Evolutionary conservation across 495 filamentous ascomycete species (phyloP).

Genomic region (Wilcoxina mikolae): DNA sequence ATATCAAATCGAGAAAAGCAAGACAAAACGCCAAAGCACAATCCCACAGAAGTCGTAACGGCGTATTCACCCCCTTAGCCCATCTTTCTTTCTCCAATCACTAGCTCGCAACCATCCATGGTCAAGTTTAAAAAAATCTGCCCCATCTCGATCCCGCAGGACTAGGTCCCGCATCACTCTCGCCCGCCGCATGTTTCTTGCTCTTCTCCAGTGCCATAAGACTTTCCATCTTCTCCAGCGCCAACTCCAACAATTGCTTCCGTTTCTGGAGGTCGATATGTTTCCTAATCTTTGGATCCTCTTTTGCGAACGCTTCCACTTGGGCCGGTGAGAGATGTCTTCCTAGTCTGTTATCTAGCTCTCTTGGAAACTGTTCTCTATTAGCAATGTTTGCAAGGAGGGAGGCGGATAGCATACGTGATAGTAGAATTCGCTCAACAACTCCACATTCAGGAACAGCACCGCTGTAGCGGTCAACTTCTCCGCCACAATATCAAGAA

Average conservation of each 20-base stretch:
- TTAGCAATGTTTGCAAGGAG: slow-evolving; percentile 1
- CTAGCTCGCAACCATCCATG: neutral
- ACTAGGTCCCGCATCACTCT: slow-evolving; percentile 5
- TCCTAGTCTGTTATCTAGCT: slow-evolving; percentile 77
- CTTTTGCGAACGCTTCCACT: slow-evolving; percentile 77
- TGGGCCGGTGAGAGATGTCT: slow-evolving; percentile 61
- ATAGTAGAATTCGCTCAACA: slow-evolving; percentile 93
- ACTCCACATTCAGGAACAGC: slow-evolving; percentile 92
- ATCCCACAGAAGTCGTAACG: too few relatives aligned
- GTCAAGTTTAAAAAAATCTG: slow-evolving; percentile 18
- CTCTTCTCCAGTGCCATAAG: slow-evolving; percentile 56
- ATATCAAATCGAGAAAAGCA: too few relatives aligned
- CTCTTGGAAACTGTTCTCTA: slow-evolving; percentile 54
- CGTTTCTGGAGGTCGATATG: slow-evolving; percentile 82
- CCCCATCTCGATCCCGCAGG: slow-evolving; percentile 17
- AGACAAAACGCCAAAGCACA: too few relatives aligned
- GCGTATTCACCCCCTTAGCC: too few relatives aligned
- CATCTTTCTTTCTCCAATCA: too few relatives aligned
- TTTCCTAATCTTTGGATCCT: slow-evolving; percentile 72
- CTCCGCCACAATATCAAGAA: slow-evolving; percentile 90
- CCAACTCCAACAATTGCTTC: slow-evolving; percentile 86
- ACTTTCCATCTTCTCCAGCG: slow-evolving; percentile 84
- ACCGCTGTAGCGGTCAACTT: slow-evolving; percentile 91
- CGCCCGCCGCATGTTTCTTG: slow-evolving; percentile 18
- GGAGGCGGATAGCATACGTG: slow-evolving; percentile 32